Conservation (phyloP, 257 asterid genomes). For the Prunella vulgaris region DNA sequence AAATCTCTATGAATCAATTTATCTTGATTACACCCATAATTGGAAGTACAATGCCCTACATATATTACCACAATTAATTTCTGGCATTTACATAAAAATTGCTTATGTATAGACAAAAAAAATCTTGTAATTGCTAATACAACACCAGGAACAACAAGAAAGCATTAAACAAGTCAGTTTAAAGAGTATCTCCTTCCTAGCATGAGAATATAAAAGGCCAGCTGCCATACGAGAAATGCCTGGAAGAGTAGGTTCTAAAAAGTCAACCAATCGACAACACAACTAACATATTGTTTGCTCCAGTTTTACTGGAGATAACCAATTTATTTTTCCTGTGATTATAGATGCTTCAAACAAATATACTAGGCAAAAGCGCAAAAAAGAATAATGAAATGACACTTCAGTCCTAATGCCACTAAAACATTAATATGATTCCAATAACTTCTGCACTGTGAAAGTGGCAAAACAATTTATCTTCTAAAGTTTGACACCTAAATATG, state of each 20-base stretch:
- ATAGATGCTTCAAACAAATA: not conserved
- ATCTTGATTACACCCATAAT: too few species aligned
- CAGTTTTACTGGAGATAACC: not conserved
- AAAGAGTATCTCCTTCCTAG: too few species aligned
- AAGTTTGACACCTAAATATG: not conserved
- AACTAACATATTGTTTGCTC: not conserved
- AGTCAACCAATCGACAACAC: not conserved
- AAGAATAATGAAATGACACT: not conserved
- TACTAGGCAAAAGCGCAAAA: not conserved
- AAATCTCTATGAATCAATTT: too few species aligned
- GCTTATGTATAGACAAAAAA: too few species aligned
- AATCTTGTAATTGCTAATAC: too few species aligned
- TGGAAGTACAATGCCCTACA: too few species aligned
- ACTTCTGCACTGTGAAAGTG: not conserved
- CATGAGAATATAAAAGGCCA: slow-evolving; percentile 57
- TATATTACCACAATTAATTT: too few species aligned
- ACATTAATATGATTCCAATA: not conserved
- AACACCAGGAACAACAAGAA: too few species aligned
- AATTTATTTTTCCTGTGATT: not conserved
- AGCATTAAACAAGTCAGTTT: too few species aligned
- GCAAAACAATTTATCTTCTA: not conserved
- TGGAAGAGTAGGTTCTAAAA: slow-evolving; percentile 39
- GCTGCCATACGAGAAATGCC: slow-evolving; percentile 92
- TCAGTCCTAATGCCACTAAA: not conserved
- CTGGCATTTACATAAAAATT: too few species aligned